Conservation (phyloP, 768 basidiomycete genomes). For the Kwoniella shandongensis region DNA sequence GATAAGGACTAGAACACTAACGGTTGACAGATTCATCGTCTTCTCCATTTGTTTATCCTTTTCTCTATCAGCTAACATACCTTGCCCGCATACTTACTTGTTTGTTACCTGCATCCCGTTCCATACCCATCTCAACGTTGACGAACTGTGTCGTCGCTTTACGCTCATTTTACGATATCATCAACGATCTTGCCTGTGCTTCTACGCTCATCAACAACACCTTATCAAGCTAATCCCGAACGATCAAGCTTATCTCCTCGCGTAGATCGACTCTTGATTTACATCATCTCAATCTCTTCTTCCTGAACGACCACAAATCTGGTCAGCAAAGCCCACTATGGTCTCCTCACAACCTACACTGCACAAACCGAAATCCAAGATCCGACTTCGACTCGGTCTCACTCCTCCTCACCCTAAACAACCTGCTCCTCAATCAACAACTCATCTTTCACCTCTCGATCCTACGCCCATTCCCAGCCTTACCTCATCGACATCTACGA, state of each 20-base stretch:
- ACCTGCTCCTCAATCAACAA: slow-evolving; percentile 14
- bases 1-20: too few species aligned
- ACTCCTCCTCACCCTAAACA: slow-evolving; percentile 43
- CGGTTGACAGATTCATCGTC: too few species aligned
- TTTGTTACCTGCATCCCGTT: neutral
- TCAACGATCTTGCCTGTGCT: too few species aligned
- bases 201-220: too few species aligned
- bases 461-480: neutral
- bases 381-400: slow-evolving; percentile 48
- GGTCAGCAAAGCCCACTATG: slow-evolving; percentile 3
- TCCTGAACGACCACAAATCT: neutral
- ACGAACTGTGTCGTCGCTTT: neutral
- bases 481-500: slow-evolving; percentile 18
- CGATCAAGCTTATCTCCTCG: too few species aligned
- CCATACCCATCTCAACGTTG: neutral
- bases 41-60: too few species aligned
- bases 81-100: too few species aligned
- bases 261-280: too few species aligned
- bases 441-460: neutral
- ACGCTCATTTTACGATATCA: neutral
- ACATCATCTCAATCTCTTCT: neutral
- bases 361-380: slow-evolving; percentile 45
- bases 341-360: slow-evolving; percentile 25
- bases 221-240: too few species aligned
- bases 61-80: too few species aligned